Evolutionary conservation across 2,329 filamentous ascomycete genomes (phyloP).

Genomic region (Clonostachys rosea): DNA sequence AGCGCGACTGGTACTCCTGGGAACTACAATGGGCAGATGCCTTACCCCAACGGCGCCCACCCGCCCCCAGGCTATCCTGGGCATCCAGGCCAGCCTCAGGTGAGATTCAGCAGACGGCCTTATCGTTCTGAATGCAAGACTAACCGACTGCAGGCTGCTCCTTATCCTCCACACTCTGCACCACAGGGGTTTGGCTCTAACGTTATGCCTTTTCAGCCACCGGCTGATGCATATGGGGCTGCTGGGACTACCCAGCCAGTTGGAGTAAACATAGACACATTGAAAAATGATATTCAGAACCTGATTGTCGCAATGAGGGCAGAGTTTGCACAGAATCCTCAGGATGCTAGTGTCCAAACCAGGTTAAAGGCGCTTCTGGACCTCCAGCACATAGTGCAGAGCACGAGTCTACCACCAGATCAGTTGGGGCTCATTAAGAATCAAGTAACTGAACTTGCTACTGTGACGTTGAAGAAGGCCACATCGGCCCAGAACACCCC

Average conservation of each 20-base stretch:
- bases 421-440: conserved; percentile 81
- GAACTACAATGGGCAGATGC: conserved; percentile 8
- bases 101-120: conserved; percentile 6
- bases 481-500: conserved; percentile 15
- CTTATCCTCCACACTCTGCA: conserved; percentile 20
- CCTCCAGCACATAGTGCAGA: conserved; percentile 70
- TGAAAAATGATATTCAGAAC: conserved; percentile 79
- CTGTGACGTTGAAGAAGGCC: conserved; percentile 54
- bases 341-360: conserved; percentile 71
- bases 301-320: conserved; percentile 69
- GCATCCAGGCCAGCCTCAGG: conserved; percentile 18
- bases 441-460: conserved; percentile 72
- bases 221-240: conserved; percentile 5
- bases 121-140: conserved; percentile 1
- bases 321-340: conserved; percentile 71
- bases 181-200: conserved; percentile 11
- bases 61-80: conserved; percentile 11
- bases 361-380: conserved; percentile 82
- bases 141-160: conserved; percentile 21
- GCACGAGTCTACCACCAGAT: conserved; percentile 71
- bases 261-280: conserved; percentile 62
- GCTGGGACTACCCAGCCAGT: conserved; percentile 13
- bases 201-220: conserved; percentile 34
- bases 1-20: neutral
- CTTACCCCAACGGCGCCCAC: conserved; percentile 15